phyloP scores from a whole-genome alignment of 768 basidiomycete species.

The Xanthoconium purpureum region DNA sequence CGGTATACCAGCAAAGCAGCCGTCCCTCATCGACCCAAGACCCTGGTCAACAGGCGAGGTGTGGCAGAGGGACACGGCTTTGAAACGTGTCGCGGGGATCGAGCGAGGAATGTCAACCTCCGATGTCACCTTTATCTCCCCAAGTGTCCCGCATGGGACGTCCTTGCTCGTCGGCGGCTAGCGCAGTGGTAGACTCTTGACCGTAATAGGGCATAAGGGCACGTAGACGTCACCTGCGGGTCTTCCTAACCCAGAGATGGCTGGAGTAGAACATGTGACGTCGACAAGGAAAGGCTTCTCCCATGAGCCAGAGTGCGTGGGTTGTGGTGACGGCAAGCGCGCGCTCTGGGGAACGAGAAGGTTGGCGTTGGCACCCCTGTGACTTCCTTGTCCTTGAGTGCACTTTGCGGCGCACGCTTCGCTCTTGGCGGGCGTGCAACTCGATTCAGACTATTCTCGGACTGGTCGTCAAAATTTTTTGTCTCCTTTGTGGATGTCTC shows the following conservation, averaged over 20 bases:
- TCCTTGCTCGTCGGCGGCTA: conserved; percentile 7
- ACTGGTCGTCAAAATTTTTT: conserved; percentile 22
- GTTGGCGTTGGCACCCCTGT: neutral
- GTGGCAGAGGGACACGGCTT: conserved; percentile 23
- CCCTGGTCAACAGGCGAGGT: conserved; percentile 29
- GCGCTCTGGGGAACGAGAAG: conserved; percentile 8
- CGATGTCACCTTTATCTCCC: conserved; percentile 12
- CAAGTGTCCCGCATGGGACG: conserved; percentile 11
- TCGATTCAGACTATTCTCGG: conserved; percentile 34
- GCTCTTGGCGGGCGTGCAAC: conserved; percentile 20
- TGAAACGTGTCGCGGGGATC: conserved; percentile 57
- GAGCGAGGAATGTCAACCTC: conserved; percentile 33
- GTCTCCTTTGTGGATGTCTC: conserved; percentile 9
- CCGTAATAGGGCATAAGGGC: neutral
- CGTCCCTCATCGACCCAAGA: conserved; percentile 39
- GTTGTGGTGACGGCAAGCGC: neutral
- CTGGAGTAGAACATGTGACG: neutral
- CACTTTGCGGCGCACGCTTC: conserved; percentile 6
- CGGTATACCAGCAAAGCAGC: conserved; percentile 67
- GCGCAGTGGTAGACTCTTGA: neutral
- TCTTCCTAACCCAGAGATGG: accelerated
- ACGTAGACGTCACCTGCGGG: neutral
- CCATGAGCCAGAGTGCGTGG: neutral
- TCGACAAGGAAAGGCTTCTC: neutral
- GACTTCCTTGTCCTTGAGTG: neutral